Base-by-base conservation (phyloP, 78 protist genomes). In the Tieghemostelium lacteum region DNA sequence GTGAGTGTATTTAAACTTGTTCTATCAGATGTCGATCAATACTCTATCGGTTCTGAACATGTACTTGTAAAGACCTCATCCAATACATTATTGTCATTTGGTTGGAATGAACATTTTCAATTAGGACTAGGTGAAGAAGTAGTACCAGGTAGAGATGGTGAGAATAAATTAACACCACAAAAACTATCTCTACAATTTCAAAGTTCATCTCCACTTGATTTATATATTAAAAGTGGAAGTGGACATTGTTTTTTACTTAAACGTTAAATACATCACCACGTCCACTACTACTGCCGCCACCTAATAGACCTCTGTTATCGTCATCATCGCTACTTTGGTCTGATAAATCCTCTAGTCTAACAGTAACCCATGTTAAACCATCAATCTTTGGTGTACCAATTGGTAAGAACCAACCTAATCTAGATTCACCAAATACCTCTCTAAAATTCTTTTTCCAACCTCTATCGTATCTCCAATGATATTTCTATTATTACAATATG, bases 61-160 rank as follows among this genome's bases (percentile, higher is more conserved):
- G 16, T 83, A 5, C 16, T 83, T 29, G 28, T 52, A 10, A 58
- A 55, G 28, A 60, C 63, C n/a, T 22, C 54, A 0, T 26, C 65
- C 1, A 50, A 39, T 26, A 28, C 33, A 0, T 26, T 83, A 0
- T 83, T 69, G 17, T 54, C 89, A 12, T 52, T 83, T 69, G 89
- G 89, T 29, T 83, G 89, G 89, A 83, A 83, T 57, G 89, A 83
- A 58, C 89, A 83, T 58, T 83, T 55, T 37, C 89, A 83, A 57
- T 34, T 83, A 2, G 89, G 89, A 0, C 49, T 52, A 19, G 24
- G 72, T 22, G 89, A 83, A 36, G 17, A 26, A 22, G 76, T 83
- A 10, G 3, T 50, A 67, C 40, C 67, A 24, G 89, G 89, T 22
- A 10, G 3, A 6, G 89, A 83, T 40, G 89, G 89, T 7, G 71